Conservation (phyloP, 75 land plant genomes). For the Pinus albicaulis region DNA sequence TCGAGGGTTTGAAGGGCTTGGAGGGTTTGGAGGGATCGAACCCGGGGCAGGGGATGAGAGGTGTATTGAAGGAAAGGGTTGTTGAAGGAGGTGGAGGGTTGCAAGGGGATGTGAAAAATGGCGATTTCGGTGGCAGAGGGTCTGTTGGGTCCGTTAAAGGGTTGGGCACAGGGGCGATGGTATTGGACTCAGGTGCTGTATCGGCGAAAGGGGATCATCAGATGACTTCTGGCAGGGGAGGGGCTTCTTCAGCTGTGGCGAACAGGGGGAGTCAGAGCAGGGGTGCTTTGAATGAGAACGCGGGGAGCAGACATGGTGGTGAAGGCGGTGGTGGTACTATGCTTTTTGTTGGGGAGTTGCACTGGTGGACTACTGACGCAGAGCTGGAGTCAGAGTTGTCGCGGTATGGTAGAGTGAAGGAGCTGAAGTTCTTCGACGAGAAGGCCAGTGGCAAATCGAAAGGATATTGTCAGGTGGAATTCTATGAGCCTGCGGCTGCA, state of each 20-base stretch:
- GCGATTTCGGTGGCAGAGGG: conserved; percentile 1
- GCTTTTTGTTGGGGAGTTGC: conserved; percentile 88
- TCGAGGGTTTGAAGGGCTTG: not conserved
- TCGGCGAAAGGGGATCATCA: conserved; percentile 6
- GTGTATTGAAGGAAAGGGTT: not conserved
- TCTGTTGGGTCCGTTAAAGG: conserved; percentile 7
- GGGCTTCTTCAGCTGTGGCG: conserved; percentile 1
- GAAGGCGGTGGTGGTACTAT: conserved; percentile 49
- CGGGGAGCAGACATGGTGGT: conserved; percentile 10
- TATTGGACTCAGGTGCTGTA: conserved; percentile 3
- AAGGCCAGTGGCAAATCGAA: conserved; percentile 96
- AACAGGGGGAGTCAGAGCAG: conserved; percentile 3
- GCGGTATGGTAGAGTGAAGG: conserved; percentile 83
- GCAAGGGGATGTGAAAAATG: conserved; percentile 9
- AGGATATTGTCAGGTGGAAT: conserved; percentile 91
- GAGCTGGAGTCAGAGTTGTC: conserved; percentile 74
- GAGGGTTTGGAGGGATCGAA: not conserved
- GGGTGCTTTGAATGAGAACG: conserved; percentile 5
- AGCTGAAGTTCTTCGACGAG: conserved; percentile 90
- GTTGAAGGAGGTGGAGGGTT: conserved; percentile 7
- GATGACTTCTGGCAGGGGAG: conserved; percentile 10
- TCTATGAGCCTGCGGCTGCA: conserved; percentile 68
- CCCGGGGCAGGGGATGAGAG: not conserved
- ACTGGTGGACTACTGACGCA: conserved; percentile 99
- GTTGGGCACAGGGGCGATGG: not conserved